Evolutionary conservation across 345 rosid species (phyloP).

Genomic region (Eucalyptus leucophloia): DNA sequence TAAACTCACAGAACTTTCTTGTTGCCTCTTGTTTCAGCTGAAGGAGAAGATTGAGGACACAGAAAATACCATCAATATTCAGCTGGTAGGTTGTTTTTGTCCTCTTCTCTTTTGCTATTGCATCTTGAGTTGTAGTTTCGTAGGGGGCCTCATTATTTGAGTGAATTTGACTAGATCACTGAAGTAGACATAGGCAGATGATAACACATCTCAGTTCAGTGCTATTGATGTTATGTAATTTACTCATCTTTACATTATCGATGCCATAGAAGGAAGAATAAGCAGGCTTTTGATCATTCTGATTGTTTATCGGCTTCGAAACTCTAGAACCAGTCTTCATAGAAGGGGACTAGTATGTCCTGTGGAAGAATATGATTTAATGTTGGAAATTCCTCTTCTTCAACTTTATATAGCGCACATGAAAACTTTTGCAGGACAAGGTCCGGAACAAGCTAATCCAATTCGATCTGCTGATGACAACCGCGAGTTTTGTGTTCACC

Average conservation of each 20-base stretch:
- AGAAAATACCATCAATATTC: conserved; percentile 94
- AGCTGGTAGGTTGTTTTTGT: conserved; percentile 35
- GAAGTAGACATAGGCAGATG: neutral
- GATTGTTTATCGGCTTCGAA: neutral
- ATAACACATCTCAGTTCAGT: neutral
- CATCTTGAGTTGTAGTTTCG: neutral
- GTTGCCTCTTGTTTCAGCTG: conserved; percentile 33
- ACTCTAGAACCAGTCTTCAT: neutral
- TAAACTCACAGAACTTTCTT: neutral
- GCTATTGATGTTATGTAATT: neutral
- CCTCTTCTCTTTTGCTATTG: neutral
- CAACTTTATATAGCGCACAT: too few relatives aligned
- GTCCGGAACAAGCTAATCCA: conserved; percentile 96
- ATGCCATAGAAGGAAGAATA: neutral
- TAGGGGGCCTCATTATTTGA: neutral
- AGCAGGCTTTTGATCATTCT: neutral
- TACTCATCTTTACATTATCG: neutral
- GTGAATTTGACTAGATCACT: neutral
- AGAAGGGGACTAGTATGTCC: neutral
- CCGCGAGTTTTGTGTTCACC: conserved; percentile 72
- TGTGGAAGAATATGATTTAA: neutral
- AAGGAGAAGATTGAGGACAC: conserved; percentile 95
- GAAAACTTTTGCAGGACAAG: conserved; percentile 48
- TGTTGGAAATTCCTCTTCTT: neutral
- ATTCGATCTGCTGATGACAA: conserved; percentile 80